Conservation (phyloP, 1,284 basidiomycete genomes). For the Heterobasidion irregulare region DNA sequence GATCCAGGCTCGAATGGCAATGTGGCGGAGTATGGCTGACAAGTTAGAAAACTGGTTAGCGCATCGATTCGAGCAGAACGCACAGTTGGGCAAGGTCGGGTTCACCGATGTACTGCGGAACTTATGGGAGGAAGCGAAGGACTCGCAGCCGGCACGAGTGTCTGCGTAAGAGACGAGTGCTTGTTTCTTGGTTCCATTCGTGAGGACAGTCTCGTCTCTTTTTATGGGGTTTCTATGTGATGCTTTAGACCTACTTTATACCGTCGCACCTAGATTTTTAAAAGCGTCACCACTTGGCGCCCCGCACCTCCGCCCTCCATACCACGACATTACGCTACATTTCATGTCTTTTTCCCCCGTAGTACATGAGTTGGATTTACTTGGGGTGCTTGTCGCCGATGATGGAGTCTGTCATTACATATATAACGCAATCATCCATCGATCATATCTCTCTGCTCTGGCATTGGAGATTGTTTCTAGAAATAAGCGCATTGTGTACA, state of each 20-base stretch:
- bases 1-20: constrained; percentile 69
- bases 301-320: constrained; percentile 9
- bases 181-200: constrained; percentile 6
- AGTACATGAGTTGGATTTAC: not conserved
- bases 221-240: constrained; percentile 1
- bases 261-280: constrained; percentile 4
- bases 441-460: not conserved
- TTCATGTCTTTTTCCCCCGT: constrained; percentile 1
- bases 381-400: not conserved
- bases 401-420: not conserved
- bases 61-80: constrained; percentile 84
- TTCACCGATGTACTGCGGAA: constrained; percentile 80
- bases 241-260: constrained; percentile 13
- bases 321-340: constrained; percentile 12
- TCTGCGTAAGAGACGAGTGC: constrained; percentile 10
- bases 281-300: constrained; percentile 13
- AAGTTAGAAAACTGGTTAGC: constrained; percentile 77
- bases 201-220: not conserved
- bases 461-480: not conserved
- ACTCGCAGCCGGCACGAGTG: constrained; percentile 25
- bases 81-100: constrained; percentile 75
- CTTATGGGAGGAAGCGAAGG: constrained; percentile 53
- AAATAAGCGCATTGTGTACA: not conserved
- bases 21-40: constrained; percentile 75
- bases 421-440: not conserved